A percentile compares a stretch with the other conserved stretches of the same genome.
These are phyloP conservation scores for Erodium chrysanthum DNA, from an alignment of 441 rosid genomes.

Conservation along the genomic window DNA sequence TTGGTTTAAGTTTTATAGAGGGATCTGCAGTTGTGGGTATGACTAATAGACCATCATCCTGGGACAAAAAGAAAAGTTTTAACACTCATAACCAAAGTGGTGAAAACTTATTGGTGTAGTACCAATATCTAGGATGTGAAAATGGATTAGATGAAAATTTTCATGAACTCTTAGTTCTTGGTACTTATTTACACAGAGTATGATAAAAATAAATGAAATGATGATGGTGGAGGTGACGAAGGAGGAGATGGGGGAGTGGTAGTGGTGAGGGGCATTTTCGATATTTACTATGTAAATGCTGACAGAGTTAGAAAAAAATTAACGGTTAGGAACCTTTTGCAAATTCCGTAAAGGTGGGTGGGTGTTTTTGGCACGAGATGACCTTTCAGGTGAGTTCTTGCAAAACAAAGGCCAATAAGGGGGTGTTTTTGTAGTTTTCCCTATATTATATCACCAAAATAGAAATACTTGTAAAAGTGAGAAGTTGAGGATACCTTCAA, in stretches of 20 bases:
- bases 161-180: neutral
- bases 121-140: neutral
- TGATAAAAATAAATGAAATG: neutral
- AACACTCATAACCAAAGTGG: neutral
- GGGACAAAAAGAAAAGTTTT: conserved; percentile 17
- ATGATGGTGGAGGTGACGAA: no score
- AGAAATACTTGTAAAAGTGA: conserved; percentile 8
- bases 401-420: no score
- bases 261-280: no score
- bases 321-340: no score
- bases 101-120: no score
- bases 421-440: no score
- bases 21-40: conserved; percentile 74
- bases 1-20: conserved; percentile 52
- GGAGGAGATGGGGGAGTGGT: no score
- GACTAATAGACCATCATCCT: conserved; percentile 74
- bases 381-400: no score
- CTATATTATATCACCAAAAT: neutral
- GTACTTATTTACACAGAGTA: neutral
- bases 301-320: no score
- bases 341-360: no score
- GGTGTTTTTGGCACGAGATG: no score
- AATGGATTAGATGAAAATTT: neutral
- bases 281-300: no score
- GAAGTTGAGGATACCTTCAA: conserved; percentile 44